Evolutionary conservation across 306 rosid species (phyloP).

Genomic region (Ammopiptanthus mongolicus): DNA sequence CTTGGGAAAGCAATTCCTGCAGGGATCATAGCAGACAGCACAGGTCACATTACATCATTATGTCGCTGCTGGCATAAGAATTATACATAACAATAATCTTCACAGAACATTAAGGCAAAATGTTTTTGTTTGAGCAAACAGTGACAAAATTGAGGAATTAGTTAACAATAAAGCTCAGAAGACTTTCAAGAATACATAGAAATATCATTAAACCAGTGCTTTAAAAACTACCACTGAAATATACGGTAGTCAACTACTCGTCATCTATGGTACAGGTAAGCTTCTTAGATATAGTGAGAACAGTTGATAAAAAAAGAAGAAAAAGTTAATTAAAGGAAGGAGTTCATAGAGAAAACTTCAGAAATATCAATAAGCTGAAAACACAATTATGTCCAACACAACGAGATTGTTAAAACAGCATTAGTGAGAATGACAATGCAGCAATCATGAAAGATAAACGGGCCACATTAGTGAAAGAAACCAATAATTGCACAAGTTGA

Average conservation of each 20-base stretch:
- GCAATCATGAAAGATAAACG: no score
- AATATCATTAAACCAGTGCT: neutral
- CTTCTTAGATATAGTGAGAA: neutral
- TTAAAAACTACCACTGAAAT: neutral
- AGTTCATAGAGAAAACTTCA: neutral
- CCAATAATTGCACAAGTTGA: no score
- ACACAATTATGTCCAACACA: neutral
- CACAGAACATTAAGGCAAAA: neutral
- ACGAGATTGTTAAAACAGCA: neutral
- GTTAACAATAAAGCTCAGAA: slow-evolving; percentile 1
- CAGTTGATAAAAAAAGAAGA: neutral
- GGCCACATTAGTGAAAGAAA: no score
- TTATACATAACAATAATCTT: neutral
- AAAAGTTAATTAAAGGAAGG: neutral
- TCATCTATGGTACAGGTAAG: neutral
- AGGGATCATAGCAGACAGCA: slow-evolving; percentile 29
- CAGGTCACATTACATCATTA: neutral
- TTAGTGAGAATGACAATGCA: neutral
- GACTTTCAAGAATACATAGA: neutral
- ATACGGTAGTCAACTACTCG: neutral
- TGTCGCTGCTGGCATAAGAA: neutral
- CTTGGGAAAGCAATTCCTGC: slow-evolving; percentile 64
- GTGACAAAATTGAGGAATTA: no score
- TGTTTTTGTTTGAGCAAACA: neutral
- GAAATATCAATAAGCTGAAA: no score